phyloP scores from a whole-genome alignment of 768 basidiomycete species.

The Podaxis sp. region DNA sequence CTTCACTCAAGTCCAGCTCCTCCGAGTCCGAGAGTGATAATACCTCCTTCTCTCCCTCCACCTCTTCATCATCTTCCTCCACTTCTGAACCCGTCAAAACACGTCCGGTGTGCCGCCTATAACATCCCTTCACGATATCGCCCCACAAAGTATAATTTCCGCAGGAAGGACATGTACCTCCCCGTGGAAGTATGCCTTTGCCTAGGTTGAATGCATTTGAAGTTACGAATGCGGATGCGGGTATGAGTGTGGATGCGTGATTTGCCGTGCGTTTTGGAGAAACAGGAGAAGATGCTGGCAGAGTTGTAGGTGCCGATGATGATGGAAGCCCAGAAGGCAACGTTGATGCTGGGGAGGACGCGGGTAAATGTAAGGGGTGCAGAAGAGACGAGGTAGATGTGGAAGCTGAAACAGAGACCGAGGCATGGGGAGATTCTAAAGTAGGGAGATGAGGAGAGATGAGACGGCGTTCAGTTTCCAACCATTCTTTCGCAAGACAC shows the following conservation, averaged over 20 bases:
- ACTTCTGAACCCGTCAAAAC: slow-evolving; percentile 28
- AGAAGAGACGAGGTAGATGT: not conserved
- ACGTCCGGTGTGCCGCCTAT: slow-evolving; percentile 45
- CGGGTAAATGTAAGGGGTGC: slow-evolving; percentile 3
- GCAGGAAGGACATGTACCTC: slow-evolving; percentile 58
- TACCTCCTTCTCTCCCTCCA: not conserved
- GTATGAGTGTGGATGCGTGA: not conserved
- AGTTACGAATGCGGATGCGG: not conserved
- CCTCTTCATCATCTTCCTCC: slow-evolving; percentile 25
- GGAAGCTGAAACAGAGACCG: not conserved
- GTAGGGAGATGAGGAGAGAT: not conserved
- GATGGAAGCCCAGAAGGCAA: not conserved
- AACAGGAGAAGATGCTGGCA: slow-evolving; percentile 19
- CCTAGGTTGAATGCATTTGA: slow-evolving; percentile 3
- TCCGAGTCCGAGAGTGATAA: slow-evolving; percentile 15
- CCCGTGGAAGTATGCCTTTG: slow-evolving; percentile 53
- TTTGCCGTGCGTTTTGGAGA: not conserved
- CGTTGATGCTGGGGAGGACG: not conserved
- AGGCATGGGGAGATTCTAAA: not conserved
- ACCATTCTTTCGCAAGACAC: slow-evolving; percentile 55
- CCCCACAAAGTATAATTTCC: slow-evolving; percentile 63
- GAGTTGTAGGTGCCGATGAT: not conserved
- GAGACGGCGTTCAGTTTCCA: slow-evolving; percentile 20
- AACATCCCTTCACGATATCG: slow-evolving; percentile 63
- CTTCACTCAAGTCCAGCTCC: not conserved